Evolutionary conservation across 2,329 filamentous ascomycete species (phyloP).

Genomic region (Penicillium sp.): DNA sequence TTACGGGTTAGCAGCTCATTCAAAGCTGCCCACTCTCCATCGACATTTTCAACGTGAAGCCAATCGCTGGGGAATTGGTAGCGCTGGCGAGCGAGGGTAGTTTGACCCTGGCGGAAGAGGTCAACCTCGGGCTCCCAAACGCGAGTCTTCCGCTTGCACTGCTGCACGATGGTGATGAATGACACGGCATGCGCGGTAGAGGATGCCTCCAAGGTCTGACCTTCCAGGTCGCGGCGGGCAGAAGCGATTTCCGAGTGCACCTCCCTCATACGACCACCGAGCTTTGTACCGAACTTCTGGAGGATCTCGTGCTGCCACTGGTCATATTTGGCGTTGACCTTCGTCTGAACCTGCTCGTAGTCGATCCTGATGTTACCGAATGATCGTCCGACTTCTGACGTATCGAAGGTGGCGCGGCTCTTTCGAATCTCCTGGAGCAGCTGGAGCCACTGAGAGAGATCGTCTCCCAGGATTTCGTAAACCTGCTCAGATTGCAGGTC

Average conservation of each 20-base stretch:
- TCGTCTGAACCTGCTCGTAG: slow-evolving; percentile 97
- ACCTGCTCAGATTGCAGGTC: slow-evolving; percentile 95
- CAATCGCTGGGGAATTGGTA: slow-evolving; percentile 93
- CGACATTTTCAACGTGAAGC: slow-evolving; percentile 93
- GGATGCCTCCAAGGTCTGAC: slow-evolving; percentile 86
- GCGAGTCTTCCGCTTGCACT: slow-evolving; percentile 90
- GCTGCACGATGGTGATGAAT: slow-evolving; percentile 97
- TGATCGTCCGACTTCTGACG: slow-evolving; percentile 84
- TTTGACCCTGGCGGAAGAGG: slow-evolving; percentile 92
- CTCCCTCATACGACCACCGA: slow-evolving; percentile 87
- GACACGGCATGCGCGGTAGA: slow-evolving; percentile 96
- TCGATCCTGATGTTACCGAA: slow-evolving; percentile 96
- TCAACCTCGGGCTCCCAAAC: slow-evolving; percentile 95
- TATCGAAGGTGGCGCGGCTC: slow-evolving; percentile 93
- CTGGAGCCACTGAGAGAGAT: slow-evolving; percentile 89
- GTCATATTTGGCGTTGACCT: slow-evolving; percentile 98
- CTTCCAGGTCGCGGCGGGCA: slow-evolving; percentile 84
- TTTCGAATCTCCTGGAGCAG: slow-evolving; percentile 96
- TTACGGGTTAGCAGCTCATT: slow-evolving; percentile 91
- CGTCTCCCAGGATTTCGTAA: slow-evolving; percentile 85
- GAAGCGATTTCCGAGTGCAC: slow-evolving; percentile 89
- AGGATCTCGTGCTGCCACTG: slow-evolving; percentile 99
- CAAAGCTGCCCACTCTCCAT: slow-evolving; percentile 90
- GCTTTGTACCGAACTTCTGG: slow-evolving; percentile 83
- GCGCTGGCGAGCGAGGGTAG: slow-evolving; percentile 82